Conservation (phyloP, 2,329 filamentous ascomycete genomes). For the Fonsecaea pugnacius region DNA sequence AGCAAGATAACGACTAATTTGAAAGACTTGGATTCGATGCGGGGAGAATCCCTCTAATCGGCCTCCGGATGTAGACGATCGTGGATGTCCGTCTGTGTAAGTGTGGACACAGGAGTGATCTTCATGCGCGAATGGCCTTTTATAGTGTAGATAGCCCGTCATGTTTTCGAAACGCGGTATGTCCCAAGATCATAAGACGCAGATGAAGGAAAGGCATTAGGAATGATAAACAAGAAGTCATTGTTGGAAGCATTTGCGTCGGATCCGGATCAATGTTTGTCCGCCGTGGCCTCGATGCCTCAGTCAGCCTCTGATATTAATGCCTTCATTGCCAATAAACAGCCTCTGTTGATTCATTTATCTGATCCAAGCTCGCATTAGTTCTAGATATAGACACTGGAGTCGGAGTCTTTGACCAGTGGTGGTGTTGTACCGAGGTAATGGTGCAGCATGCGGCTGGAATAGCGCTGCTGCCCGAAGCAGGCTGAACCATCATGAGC, state of each 20-base stretch:
- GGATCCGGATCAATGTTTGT: not conserved
- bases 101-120: not conserved
- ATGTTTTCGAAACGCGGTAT: not conserved
- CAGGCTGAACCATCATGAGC: too few relatives aligned
- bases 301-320: too few relatives aligned
- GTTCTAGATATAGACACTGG: too few relatives aligned
- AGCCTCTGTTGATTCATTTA: too few relatives aligned
- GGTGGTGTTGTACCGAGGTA: too few relatives aligned
- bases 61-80: not conserved
- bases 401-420: too few relatives aligned
- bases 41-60: not conserved
- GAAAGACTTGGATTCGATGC: not conserved
- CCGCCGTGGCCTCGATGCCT: too few relatives aligned
- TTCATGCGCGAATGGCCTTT: not conserved
- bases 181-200: not conserved
- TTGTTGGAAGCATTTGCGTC: not conserved
- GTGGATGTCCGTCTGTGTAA: not conserved
- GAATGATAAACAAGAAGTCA: not conserved
- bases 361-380: too few relatives aligned
- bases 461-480: too few relatives aligned
- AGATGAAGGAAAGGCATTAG: not conserved
- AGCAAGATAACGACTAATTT: not conserved
- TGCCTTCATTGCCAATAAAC: too few relatives aligned
- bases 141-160: not conserved
- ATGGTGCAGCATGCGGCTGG: too few relatives aligned